These are phyloP conservation scores for Lactarius akahatsu DNA, from an alignment of 768 basidiomycete genomes.

Conservation along the genomic window DNA sequence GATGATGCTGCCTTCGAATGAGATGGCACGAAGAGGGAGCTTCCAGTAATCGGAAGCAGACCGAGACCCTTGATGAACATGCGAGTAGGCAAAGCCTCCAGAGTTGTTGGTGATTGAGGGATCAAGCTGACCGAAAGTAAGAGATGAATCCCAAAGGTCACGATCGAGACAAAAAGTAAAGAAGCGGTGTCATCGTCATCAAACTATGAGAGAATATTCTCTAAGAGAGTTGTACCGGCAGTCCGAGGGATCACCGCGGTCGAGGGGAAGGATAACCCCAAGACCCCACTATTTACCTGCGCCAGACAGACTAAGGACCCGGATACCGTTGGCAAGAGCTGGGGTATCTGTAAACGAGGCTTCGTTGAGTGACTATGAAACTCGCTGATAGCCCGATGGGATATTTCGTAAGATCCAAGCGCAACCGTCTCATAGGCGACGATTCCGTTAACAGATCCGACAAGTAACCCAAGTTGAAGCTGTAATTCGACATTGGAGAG, in stretches of 20 bases:
- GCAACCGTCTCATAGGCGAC: no score
- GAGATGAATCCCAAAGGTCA: constrained; percentile 41
- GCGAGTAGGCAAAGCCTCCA: constrained; percentile 38
- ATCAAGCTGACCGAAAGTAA: constrained; percentile 55
- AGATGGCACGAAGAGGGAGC: constrained; percentile 46
- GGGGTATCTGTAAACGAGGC: constrained; percentile 8
- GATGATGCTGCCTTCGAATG: constrained; percentile 40
- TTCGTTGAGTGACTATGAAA: no score
- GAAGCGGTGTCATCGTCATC: constrained; percentile 35
- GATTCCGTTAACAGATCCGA: constrained; percentile 51
- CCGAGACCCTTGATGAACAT: constrained; percentile 41
- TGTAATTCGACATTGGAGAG: constrained; percentile 35
- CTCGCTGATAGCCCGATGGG: no score
- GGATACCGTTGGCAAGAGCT: no score
- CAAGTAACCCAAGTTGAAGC: constrained; percentile 50
- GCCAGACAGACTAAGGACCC: constrained; percentile 43
- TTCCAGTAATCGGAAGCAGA: constrained; percentile 58
- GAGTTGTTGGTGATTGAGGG: constrained; percentile 36
- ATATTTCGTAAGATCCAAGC: no score
- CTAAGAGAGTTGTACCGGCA: constrained; percentile 46
- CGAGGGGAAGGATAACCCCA: constrained; percentile 53
- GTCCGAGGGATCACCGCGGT: constrained; percentile 47
- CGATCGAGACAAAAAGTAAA: constrained; percentile 54
- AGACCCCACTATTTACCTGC: constrained; percentile 55
- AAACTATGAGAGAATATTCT: constrained; percentile 40